A percentile compares a stretch with the other conserved stretches of the same genome.
phyloP scores from a whole-genome alignment of 495 filamentous ascomycete genomes.

The Cercophora scortea region DNA sequence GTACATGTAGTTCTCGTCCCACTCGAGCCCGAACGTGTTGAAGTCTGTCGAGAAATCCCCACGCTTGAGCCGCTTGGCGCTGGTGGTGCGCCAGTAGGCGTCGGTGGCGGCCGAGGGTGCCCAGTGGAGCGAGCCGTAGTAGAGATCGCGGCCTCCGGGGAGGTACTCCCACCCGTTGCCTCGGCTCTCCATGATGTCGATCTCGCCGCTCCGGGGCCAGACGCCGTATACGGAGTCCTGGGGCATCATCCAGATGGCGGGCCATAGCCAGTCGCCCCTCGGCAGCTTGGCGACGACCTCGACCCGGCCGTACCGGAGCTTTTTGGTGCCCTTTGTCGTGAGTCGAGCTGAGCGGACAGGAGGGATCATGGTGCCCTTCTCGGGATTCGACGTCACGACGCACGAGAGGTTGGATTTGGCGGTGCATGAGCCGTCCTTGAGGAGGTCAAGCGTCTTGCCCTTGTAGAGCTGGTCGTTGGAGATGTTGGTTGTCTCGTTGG shows the following conservation, averaged over 20 bases:
- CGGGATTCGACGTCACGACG: slow-evolving; percentile 24
- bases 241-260: slow-evolving; percentile 41
- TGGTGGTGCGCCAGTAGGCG: slow-evolving; percentile 14
- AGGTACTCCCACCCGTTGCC: slow-evolving; percentile 11
- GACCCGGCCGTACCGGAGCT: slow-evolving; percentile 32
- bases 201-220: slow-evolving; percentile 28
- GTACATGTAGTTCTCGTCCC: slow-evolving; percentile 62
- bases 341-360: slow-evolving; percentile 34
- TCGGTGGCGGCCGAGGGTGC: slow-evolving; percentile 10
- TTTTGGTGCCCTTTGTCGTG: slow-evolving; percentile 30
- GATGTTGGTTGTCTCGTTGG: slow-evolving; percentile 28
- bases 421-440: slow-evolving; percentile 27
- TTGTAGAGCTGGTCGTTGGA: slow-evolving; percentile 21
- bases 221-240: slow-evolving; percentile 23
- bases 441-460: slow-evolving; percentile 28
- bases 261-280: slow-evolving; percentile 36
- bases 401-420: slow-evolving; percentile 16
- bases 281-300: slow-evolving; percentile 38
- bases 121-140: slow-evolving; percentile 21
- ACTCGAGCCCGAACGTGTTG: slow-evolving; percentile 60
- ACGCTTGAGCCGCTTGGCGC: slow-evolving; percentile 11
- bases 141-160: slow-evolving; percentile 9
- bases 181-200: slow-evolving; percentile 23
- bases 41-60: slow-evolving; percentile 11
- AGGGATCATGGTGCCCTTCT: slow-evolving; percentile 28